A percentile compares a stretch with the other conserved stretches of the same genome.
Evolutionary conservation across 805 yeast species (phyloP).

Genomic region (Saccharomycopsis fodiens): DNA sequence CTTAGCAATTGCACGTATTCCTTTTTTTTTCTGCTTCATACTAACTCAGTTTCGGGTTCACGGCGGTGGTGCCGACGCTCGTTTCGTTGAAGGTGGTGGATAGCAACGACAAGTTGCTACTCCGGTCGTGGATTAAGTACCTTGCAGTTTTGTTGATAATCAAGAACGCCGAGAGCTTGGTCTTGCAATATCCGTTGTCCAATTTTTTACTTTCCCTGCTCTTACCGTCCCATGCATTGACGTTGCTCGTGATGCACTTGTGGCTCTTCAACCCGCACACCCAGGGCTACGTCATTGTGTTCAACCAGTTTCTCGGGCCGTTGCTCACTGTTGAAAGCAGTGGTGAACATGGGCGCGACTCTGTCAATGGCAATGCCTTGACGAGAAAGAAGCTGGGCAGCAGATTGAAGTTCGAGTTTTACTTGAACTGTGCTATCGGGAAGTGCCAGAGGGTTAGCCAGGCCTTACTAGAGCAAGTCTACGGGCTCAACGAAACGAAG

Average conservation of each 20-base stretch:
- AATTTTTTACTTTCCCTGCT: background rate
- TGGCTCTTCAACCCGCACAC: conserved; percentile 18
- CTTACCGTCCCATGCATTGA: background rate
- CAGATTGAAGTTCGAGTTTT: background rate
- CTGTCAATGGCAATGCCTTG: background rate
- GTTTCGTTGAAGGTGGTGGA: conserved; percentile 12
- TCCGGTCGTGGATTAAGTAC: conserved; percentile 18
- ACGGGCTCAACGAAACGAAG: background rate
- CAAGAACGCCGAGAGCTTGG: background rate
- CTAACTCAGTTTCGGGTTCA: too few species aligned
- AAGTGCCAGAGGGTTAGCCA: background rate
- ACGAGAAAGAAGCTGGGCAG: background rate
- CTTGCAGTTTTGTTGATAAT: conserved; percentile 6
- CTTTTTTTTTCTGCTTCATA: too few species aligned
- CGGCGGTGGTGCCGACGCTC: conserved; percentile 9
- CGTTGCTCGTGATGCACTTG: conserved; percentile 3
- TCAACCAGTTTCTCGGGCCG: conserved; percentile 19
- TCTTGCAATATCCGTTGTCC: background rate
- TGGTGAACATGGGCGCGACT: too few species aligned
- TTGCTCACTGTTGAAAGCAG: conserved; percentile 1
- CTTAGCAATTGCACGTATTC: too few species aligned
- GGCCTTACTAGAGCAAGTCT: background rate
- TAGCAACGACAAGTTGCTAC: conserved; percentile 12
- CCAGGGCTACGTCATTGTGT: conserved; percentile 17
- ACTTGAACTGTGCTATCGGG: background rate